Base-by-base conservation (phyloP, 2,329 filamentous ascomycete species). In the Bipolaris bicolor region DNA sequence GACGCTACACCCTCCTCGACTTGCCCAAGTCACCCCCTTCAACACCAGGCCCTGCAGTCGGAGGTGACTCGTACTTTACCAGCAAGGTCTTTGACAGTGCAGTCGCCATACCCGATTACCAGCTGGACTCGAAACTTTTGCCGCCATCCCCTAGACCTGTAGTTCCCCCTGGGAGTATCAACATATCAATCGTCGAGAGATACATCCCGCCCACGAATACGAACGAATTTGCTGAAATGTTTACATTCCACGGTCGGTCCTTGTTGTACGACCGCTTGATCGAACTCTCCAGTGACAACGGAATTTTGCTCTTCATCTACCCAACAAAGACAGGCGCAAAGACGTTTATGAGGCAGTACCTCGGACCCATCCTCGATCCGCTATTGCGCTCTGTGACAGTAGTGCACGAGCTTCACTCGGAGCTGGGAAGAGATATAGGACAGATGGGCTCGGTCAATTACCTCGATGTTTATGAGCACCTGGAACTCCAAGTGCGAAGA, bases 141-240 rank as follows among this genome's bases (percentile, higher is more conserved):
- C 79, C 82, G 7, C 79, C 82, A 41, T 82, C 81, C 11, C 84
- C 84, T 10, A 78, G 81, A 53, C 84, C 85, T 2, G 81, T 87
- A 41, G 86, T 87, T 1, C 83, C 85, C 5, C 86, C 86, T 0
- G 81, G 80, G 16, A 85, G 82, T 48, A 84, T 88, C 59, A 81
- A 88, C 52, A 77, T 88, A 39, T 84, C 85, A 1, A 79, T 88
- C 11, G 79, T 88, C 3, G 86, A 89, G 73, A 83, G 86, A 36
- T 88, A 87, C 70, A 85, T 89, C n/a, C 86, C 86, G 16, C 86
- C 86, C 2, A 81, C 84, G 0, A 86, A 82, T 20, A 68, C 76
- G 0, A 80, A 84, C 63, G 86, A 89, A 67, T 86, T 86, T 57
- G 73, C 78, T 31, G 82, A 86, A 61, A 81, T 88, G 66, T 88